Percentiles rank a stretch among this genome's conserved stretches.
phyloP scores from a whole-genome alignment of 805 yeast species.

The Metschnikowia colocasiae region DNA sequence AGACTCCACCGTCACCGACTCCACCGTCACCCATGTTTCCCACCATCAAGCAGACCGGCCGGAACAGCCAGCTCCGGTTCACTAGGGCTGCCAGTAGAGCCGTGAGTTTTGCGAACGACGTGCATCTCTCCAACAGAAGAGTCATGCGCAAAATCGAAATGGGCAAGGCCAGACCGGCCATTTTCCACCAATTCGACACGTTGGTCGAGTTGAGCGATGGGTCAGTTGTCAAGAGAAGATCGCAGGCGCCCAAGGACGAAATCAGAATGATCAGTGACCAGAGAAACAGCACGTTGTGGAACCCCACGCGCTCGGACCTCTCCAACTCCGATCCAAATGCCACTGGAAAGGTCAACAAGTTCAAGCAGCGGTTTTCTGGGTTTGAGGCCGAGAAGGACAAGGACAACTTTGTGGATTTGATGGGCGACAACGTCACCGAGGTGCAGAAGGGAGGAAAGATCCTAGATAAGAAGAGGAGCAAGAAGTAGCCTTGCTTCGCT shows the following conservation, averaged over 20 bases:
- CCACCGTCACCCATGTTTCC: not conserved
- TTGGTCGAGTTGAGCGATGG: slow-evolving; percentile 93
- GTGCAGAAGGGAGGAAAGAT: slow-evolving; percentile 56
- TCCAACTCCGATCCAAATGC: slow-evolving; percentile 75
- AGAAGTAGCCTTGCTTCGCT: slow-evolving; percentile 19
- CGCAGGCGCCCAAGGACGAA: slow-evolving; percentile 87
- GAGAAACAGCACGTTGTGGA: slow-evolving; percentile 85
- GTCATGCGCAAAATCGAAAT: slow-evolving; percentile 64
- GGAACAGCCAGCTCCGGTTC: slow-evolving; percentile 9
- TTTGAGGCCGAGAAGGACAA: slow-evolving; percentile 26
- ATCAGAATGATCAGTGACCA: slow-evolving; percentile 83
- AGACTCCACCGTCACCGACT: too few species aligned
- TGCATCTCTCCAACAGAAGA: slow-evolving; percentile 46
- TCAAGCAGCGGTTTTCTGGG: slow-evolving; percentile 60
- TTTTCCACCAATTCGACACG: slow-evolving; percentile 86
- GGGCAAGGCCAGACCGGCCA: slow-evolving; percentile 92
- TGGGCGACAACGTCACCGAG: slow-evolving; percentile 55
- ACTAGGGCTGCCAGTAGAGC: slow-evolving; percentile 12
- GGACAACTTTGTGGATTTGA: slow-evolving; percentile 55
- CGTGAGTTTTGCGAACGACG: slow-evolving; percentile 34
- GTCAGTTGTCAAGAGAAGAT: slow-evolving; percentile 75
- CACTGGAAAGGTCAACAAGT: slow-evolving; percentile 73
- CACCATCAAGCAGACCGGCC: slow-evolving; percentile 1
- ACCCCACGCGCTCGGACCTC: slow-evolving; percentile 76
- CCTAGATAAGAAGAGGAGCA: slow-evolving; percentile 39